A percentile compares a stretch with the other conserved stretches of the same genome.
Conservation (phyloP, 2,329 filamentous ascomycete species). For the Cryphonectria radicalis region DNA sequence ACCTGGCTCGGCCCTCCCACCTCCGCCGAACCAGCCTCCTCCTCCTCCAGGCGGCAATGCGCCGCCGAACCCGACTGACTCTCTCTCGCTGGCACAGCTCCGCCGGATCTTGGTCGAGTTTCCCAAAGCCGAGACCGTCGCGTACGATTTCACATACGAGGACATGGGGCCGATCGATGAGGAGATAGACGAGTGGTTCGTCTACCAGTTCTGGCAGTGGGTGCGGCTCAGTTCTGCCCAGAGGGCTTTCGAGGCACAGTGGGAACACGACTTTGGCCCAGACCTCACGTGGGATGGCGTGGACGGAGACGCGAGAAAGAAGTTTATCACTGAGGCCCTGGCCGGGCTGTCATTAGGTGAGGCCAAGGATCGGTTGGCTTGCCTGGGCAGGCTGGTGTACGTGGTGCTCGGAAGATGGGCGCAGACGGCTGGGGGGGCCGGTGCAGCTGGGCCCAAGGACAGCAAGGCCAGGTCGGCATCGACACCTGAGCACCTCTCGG, state of each 20-base stretch:
- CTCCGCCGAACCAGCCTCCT: slow-evolving; percentile 33
- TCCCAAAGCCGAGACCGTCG: slow-evolving; percentile 68
- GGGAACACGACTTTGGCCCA: slow-evolving; percentile 57
- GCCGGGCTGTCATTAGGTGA: slow-evolving; percentile 47
- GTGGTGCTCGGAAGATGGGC: slow-evolving; percentile 72
- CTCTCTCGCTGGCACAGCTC: slow-evolving; percentile 75
- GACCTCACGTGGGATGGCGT: slow-evolving; percentile 69
- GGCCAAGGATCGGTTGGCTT: slow-evolving; percentile 53
- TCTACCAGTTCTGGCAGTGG: slow-evolving; percentile 86
- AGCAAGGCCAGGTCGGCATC: slow-evolving; percentile 54
- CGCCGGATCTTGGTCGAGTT: slow-evolving; percentile 75
- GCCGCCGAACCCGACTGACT: slow-evolving; percentile 59
- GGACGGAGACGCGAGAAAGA: slow-evolving; percentile 56
- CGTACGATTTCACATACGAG: slow-evolving; percentile 85
- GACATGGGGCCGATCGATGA: slow-evolving; percentile 77
- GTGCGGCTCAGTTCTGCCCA: slow-evolving; percentile 76
- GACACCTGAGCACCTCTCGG: slow-evolving; percentile 59
- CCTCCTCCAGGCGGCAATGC: slow-evolving; percentile 31
- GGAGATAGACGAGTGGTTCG: slow-evolving; percentile 97
- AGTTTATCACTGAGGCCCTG: slow-evolving; percentile 63
- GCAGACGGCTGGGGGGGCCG: slow-evolving; percentile 57
- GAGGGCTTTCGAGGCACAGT: slow-evolving; percentile 76
- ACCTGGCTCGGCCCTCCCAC: slow-evolving; percentile 28
- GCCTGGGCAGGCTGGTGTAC: slow-evolving; percentile 63
- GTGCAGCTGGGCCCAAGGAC: slow-evolving; percentile 43